These are phyloP conservation scores for Rhodotorula sp. DNA, from an alignment of 1,284 basidiomycete genomes.

Conservation along the genomic window DNA sequence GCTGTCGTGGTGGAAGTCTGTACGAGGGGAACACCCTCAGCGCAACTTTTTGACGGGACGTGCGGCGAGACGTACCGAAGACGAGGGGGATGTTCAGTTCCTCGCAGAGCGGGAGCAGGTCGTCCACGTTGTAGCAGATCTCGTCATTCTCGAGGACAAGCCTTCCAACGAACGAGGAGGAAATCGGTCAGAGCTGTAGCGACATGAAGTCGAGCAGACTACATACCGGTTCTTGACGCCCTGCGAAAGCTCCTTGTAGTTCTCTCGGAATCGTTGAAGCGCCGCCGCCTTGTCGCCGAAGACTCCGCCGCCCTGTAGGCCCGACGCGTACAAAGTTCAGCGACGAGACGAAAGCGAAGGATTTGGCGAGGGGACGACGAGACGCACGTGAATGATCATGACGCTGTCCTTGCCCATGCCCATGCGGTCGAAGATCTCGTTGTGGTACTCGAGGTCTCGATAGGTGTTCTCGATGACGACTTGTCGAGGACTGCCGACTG, in stretches of 20 bases:
- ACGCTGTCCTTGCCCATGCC: constrained; percentile 70
- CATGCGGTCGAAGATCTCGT: constrained; percentile 81
- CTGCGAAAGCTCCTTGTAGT: constrained; percentile 63
- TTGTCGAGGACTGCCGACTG: constrained; percentile 67
- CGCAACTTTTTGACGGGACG: too few species aligned
- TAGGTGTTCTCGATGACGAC: constrained; percentile 72
- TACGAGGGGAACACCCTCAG: background rate
- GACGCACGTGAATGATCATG: constrained; percentile 66
- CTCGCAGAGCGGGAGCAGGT: constrained; percentile 76
- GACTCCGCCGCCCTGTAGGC: constrained; percentile 59
- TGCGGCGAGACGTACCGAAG: constrained; percentile 50
- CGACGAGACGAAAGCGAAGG: too few species aligned
- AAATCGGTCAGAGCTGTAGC: too few species aligned
- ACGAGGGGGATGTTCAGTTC: constrained; percentile 77
- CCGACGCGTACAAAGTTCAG: too few species aligned
- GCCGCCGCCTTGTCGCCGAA: constrained; percentile 75
- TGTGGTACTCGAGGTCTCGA: constrained; percentile 77
- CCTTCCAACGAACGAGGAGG: background rate
- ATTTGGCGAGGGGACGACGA: too few species aligned
- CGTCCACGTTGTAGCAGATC: constrained; percentile 84
- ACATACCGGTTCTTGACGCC: constrained; percentile 66
- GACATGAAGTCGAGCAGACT: background rate
- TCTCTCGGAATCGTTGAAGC: constrained; percentile 68
- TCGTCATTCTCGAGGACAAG: constrained; percentile 86
- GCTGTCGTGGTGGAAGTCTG: constrained; percentile 13